phyloP scores from a whole-genome alignment of 2,329 filamentous ascomycete genomes.

The Ophiostoma perfectum region DNA sequence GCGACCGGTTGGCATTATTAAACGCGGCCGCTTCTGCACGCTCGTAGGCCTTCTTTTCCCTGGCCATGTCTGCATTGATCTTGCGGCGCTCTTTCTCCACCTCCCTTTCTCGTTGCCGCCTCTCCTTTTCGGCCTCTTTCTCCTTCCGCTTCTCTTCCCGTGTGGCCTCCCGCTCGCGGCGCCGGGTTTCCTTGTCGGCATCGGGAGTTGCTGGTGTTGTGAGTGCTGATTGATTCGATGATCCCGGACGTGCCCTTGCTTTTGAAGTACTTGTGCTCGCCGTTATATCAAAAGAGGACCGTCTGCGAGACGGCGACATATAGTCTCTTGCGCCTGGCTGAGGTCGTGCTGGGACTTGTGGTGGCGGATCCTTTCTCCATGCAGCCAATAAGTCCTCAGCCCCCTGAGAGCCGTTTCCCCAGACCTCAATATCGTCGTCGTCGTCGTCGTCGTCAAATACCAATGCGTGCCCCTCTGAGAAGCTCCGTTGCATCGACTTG shows the following conservation, averaged over 20 bases:
- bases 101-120: conserved; percentile 53
- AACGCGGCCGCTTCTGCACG: conserved; percentile 62
- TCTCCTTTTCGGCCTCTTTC: conserved; percentile 52
- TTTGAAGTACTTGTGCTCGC: background rate
- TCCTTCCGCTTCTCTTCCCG: conserved; percentile 42
- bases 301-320: background rate
- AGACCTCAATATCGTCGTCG: conserved; percentile 17
- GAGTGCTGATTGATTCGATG: conserved; percentile 11
- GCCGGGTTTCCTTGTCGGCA: conserved; percentile 23
- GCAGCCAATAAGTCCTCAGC: conserved; percentile 3
- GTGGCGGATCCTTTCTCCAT: background rate
- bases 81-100: conserved; percentile 52
- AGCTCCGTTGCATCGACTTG: conserved; percentile 17
- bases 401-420: background rate
- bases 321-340: background rate
- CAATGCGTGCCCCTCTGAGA: conserved; percentile 18
- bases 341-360: background rate
- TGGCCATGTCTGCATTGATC: conserved; percentile 53
- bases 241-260: background rate
- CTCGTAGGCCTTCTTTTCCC: conserved; percentile 56
- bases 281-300: background rate
- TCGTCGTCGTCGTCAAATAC: conserved; percentile 23
- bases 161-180: conserved; percentile 26
- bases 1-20: conserved; percentile 66
- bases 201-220: conserved; percentile 24